Base-by-base conservation (phyloP, 73 alveolate genomes). In the Paramecium sonneborni region DNA sequence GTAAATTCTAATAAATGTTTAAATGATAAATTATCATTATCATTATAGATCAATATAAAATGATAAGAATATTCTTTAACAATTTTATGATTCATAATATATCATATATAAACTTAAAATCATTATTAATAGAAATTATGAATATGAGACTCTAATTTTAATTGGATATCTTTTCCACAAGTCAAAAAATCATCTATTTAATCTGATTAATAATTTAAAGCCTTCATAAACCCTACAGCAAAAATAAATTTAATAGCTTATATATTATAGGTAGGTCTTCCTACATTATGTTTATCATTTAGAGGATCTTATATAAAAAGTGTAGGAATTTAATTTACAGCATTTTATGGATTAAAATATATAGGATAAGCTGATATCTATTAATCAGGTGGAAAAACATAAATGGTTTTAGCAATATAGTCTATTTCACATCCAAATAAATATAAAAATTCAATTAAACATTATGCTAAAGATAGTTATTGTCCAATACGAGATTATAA, bases 391-490 rank as follows among this genome's bases (percentile, higher is more conserved):
- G 18, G 28, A 28, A 43, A 79, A 18, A 79, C 90, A 43, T 79
- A 79, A 6, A 79, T 79, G 18, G 90, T 79, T 7, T 79, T 79
- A 0, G 90, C 69, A 79, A 79, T 24, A 26, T 79, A 79, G n/a
- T 79, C 90, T 76, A 79, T 79, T 79, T 79, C 90, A 79, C 90
- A 79, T 46, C 90, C 90, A 79, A 12, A 79, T 1, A 79, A 23
- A 18, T 79, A 79, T 12, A 79, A 23, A 23, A 79, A 79, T 79
- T 79, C 90, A 3, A 79, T 23, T 23, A 79, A 46, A 21, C 55
- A 46, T 46, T 79, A 39, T n/a, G 26, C 90, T 9, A 79, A 44
- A 8, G 76, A 28, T 2, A 35, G 30, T 43, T 38, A 24, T 79
- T 79, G 8, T 1, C 41, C 55, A 24, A 32, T 43, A 4, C 72